Evolutionary conservation across 1,284 basidiomycete species (phyloP), one percentile per base, ranked within the genome.

Genomic region (Xerocomus amazonicus): DNA sequence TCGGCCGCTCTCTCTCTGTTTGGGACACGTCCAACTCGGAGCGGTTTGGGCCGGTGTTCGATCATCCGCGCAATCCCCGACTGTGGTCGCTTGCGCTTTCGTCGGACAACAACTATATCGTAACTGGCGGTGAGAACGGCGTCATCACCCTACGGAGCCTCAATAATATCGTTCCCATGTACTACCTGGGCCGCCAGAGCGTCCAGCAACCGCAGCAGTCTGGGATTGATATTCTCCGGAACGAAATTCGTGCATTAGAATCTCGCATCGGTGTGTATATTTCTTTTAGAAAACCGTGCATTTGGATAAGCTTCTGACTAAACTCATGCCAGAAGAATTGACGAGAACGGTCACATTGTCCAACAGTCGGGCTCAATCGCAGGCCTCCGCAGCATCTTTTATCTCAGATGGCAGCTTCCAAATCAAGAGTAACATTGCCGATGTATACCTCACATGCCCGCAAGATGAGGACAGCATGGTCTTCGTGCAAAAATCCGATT

Each of bases 41-140:
- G 34, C 47, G 47, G 28, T 43, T 48, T n/a, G 47, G 47, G 23
- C 47, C 47, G 40, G 19, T 48, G 9, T 48, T 43, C 12, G 47
- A 42, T 31, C 47, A 48, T 42, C 40, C 47, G 4, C 39, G 33
- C 27, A 47, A 42, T 31, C 46, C 46, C 9, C 47, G 47, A 12
- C 34, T 48, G 19, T 37, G 40, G 47, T 48, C 47, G 5, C 42
- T 48, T 16, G 40, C 40, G 10, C 47, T 48, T 23, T 48, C 47
- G n/a, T 31, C 28, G 27, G 47, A 48, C 14, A 48, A 48, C 19
- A 48, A 43, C 34, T 48, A 43, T 14, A 16, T 48, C 13, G 47
- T 35, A 13, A 48, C 47, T 6, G 40, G 40, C 4, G 47, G 47
- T 3, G 47, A 48, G 23, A 43, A 48, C 28, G 47, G 47, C 8